Evolutionary conservation across 169 alveolate genomes (phyloP), one percentile per base, ranked within the genome.

Genomic region (Neospora caninum): DNA sequence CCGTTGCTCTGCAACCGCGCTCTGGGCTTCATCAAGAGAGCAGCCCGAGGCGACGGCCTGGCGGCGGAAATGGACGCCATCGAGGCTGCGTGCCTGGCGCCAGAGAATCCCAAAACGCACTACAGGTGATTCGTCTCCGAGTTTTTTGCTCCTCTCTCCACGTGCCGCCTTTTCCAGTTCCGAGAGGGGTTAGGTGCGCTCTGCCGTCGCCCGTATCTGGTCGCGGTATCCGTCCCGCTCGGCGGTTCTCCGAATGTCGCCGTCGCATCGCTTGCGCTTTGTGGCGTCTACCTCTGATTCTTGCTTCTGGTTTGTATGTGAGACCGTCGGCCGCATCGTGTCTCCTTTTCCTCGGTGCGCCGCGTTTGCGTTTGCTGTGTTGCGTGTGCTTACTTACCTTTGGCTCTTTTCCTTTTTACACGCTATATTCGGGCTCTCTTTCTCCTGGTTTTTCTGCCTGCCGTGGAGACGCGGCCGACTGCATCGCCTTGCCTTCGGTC

Each of bases 1-100:
- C 92, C 80, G 31, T n/a, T 88, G 13, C 41, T 88, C 22, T 88
- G 82, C 92, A 88, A 88, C 83, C 34, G 92, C 9, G 92, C 92
- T 18, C 83, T 20, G 13, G 80, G 80, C 38, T 42, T 45, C 58
- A 42, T 88, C 53, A 42, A 53, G 54, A n/a, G 92, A 4, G 42
- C 34, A 36, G 54, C 83, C 22, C 80, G 92, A 88, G 73, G 73
- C 92, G 92, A 53, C 42, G 92, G 25, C 49, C 58, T 53, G n/a
- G 92, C 92, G 2, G 92, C 92, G 0, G 92, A 88, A 45, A 1
- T 83, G 25, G 92, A 88, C 34, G 92, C 92, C 29, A 29, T 42
- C 31, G 92, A 88, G 43, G 92, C 92, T 9, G 80, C 80, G 25
- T 88, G 34, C 54, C 36, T 88, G 34, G 92, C 45, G 20, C 82